phyloP scores from a whole-genome alignment of 345 rosid genomes.

The Anacardium occidentale region DNA sequence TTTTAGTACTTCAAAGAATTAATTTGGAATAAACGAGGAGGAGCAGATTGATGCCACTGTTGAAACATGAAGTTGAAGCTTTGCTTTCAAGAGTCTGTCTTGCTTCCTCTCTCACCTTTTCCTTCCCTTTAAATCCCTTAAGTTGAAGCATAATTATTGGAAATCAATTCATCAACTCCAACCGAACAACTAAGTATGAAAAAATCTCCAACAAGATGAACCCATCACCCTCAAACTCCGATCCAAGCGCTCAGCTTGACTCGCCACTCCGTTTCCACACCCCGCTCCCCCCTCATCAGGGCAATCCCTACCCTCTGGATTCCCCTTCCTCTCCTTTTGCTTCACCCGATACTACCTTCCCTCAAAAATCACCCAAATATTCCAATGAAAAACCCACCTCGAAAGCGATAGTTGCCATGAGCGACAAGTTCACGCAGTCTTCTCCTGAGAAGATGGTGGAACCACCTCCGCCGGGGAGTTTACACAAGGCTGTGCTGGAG shows the following conservation, averaged over 20 bases:
- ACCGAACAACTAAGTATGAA: background rate
- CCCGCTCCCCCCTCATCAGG: slow-evolving; percentile 65
- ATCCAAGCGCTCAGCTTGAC: slow-evolving; percentile 37
- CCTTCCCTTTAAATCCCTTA: slow-evolving; percentile 12
- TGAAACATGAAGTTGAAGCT: slow-evolving; percentile 9
- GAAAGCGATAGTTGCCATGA: slow-evolving; percentile 46
- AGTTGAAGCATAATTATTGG: slow-evolving; percentile 14
- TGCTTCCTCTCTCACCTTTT: slow-evolving; percentile 4
- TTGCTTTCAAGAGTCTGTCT: background rate
- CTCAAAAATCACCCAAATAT: slow-evolving; percentile 33
- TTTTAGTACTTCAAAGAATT: too few relatives aligned
- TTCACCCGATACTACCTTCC: slow-evolving; percentile 64
- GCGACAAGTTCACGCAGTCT: slow-evolving; percentile 47
- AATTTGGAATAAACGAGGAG: too few relatives aligned
- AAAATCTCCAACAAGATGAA: slow-evolving; percentile 36
- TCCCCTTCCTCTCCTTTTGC: slow-evolving; percentile 39
- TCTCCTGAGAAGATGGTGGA: slow-evolving; percentile 29
- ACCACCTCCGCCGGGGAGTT: slow-evolving; percentile 30
- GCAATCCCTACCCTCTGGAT: slow-evolving; percentile 45
- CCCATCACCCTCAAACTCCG: slow-evolving; percentile 67
- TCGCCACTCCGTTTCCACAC: slow-evolving; percentile 71
- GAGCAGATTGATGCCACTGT: too few relatives aligned
- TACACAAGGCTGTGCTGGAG: slow-evolving; percentile 49
- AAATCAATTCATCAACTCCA: slow-evolving; percentile 6
- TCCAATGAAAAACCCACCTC: slow-evolving; percentile 25